Conservation (phyloP, 257 asterid species). For the Solanum chmielewskii region DNA sequence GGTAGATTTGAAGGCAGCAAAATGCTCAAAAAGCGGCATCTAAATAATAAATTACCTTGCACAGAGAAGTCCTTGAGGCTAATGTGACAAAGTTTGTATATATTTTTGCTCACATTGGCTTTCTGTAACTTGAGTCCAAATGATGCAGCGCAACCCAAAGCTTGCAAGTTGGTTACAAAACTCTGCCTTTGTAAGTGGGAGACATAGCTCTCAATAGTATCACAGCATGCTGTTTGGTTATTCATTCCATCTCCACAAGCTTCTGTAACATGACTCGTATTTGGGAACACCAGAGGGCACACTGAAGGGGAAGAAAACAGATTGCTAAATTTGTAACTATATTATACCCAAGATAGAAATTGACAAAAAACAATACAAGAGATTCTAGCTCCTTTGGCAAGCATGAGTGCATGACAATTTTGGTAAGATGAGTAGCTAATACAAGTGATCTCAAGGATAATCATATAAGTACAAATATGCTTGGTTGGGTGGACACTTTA, state of each 20-base stretch:
- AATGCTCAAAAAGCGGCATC: background rate
- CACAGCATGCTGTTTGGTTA: constrained; percentile 63
- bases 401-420: background rate
- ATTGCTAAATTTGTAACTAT: background rate
- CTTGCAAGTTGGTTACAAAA: constrained; percentile 94
- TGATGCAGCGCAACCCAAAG: constrained; percentile 84
- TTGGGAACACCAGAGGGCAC: constrained; percentile 86
- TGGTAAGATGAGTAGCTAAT: background rate
- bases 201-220: constrained; percentile 55
- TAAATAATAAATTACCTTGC: constrained; percentile 59
- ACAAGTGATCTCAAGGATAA: background rate
- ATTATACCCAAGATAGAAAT: background rate
- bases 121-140: constrained; percentile 64
- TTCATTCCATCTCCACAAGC: constrained; percentile 41
- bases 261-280: constrained; percentile 42
- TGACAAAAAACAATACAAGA: background rate
- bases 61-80: constrained; percentile 97
- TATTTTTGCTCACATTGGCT: constrained; percentile 65
- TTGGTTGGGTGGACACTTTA: background rate
- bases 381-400: background rate
- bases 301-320: constrained; percentile 29
- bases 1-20: background rate
- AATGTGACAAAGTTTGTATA: constrained; percentile 66
- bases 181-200: constrained; percentile 93
- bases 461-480: background rate